A percentile compares a stretch with the other conserved stretches of the same genome.
These are phyloP conservation scores for Quillaja saponaria DNA, from an alignment of 306 rosid species.

Conservation along the genomic window DNA sequence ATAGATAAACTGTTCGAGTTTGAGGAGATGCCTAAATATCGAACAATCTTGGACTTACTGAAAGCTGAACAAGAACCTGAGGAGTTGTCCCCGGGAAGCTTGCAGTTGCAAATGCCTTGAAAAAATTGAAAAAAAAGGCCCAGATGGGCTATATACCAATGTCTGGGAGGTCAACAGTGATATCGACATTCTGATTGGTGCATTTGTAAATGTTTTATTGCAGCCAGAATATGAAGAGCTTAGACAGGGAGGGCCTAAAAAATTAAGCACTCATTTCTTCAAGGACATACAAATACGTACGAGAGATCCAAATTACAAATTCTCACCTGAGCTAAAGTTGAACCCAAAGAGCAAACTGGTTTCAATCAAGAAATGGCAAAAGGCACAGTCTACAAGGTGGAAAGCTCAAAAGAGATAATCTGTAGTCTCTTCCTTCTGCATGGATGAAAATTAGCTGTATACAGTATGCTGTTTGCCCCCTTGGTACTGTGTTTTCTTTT, in stretches of 20 bases:
- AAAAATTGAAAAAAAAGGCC: conserved; percentile 83
- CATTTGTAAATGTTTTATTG: conserved; percentile 80
- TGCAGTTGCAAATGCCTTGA: conserved; percentile 82
- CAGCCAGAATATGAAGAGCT: conserved; percentile 85
- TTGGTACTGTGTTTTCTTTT: not conserved
- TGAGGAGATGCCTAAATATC: conserved; percentile 76
- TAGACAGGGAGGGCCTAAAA: conserved; percentile 75
- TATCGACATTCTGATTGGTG: conserved; percentile 73
- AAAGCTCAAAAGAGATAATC: conserved; percentile 52
- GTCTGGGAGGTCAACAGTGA: conserved; percentile 91
- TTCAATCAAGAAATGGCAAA: conserved; percentile 53
- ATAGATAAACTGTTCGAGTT: conserved; percentile 77
- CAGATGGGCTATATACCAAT: conserved; percentile 77
- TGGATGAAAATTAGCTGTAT: not conserved
- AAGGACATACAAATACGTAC: conserved; percentile 38
- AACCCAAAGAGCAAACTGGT: conserved; percentile 54
- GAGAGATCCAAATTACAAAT: conserved; percentile 43
- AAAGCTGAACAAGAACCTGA: conserved; percentile 78
- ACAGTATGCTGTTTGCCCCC: no score
- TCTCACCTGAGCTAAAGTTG: conserved; percentile 68
- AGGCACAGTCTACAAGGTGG: conserved; percentile 44
- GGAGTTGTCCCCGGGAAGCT: conserved; percentile 79
- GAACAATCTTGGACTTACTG: conserved; percentile 64
- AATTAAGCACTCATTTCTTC: conserved; percentile 68
- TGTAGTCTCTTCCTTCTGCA: not conserved